A percentile compares a stretch with the other conserved stretches of the same genome.
These are phyloP conservation scores for Hymenoscyphus linearis DNA, from an alignment of 2,329 filamentous ascomycete species.

Conservation along the genomic window DNA sequence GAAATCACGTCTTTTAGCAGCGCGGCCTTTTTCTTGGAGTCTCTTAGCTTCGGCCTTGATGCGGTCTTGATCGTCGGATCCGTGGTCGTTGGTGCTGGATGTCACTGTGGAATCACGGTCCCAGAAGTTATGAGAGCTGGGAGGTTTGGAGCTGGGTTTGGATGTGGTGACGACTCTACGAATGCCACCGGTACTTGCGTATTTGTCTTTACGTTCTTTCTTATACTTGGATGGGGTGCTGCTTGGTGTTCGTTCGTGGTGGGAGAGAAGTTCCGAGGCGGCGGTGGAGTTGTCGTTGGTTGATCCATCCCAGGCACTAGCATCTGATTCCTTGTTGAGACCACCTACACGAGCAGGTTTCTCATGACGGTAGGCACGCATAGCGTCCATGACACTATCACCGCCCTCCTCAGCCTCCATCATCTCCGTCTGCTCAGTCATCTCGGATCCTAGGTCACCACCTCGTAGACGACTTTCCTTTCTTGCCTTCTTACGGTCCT, in stretches of 20 bases:
- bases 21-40: constrained; percentile 49
- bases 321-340: constrained; percentile 77
- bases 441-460: constrained; percentile 11
- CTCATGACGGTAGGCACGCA: constrained; percentile 81
- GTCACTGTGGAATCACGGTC: constrained; percentile 10
- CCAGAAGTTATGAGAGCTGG: constrained; percentile 12
- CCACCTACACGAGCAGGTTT: constrained; percentile 82
- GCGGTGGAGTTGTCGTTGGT: constrained; percentile 46
- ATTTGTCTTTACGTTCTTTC: constrained; percentile 25
- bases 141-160: not conserved
- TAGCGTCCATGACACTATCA: constrained; percentile 58
- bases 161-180: constrained; percentile 27
- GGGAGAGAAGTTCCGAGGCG: constrained; percentile 47
- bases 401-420: constrained; percentile 39
- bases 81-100: constrained; percentile 1
- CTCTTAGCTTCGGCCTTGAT: constrained; percentile 51
- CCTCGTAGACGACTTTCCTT: constrained; percentile 10
- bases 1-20: constrained; percentile 32
- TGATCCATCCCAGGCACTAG: constrained; percentile 71
- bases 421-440: constrained; percentile 34
- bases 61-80: constrained; percentile 33
- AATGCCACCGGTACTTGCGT: constrained; percentile 25
- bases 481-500: constrained; percentile 24
- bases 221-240: constrained; percentile 40
- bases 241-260: constrained; percentile 53